A percentile compares a stretch with the other conserved stretches of the same genome.
phyloP scores from a whole-genome alignment of 306 rosid species.

The Ormosia emarginata region DNA sequence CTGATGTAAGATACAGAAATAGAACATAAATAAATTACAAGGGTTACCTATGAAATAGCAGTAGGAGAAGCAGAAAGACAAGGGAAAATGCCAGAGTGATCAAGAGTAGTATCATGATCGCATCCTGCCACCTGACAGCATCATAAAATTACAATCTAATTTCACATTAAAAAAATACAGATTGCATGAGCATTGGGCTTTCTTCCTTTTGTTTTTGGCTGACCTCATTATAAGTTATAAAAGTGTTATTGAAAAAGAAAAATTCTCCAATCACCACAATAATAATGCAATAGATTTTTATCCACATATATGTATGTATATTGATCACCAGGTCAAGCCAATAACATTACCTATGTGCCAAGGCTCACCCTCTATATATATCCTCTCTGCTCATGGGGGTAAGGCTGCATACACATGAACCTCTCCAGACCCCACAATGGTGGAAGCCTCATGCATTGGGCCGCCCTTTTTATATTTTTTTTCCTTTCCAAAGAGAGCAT shows the following conservation, averaged over 20 bases:
- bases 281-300: background rate
- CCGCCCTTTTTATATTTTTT: background rate
- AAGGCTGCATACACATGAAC: background rate
- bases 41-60: conserved; percentile 80
- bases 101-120: conserved; percentile 66
- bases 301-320: background rate
- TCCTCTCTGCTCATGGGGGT: background rate
- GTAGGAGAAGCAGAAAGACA: conserved; percentile 74
- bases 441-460: too few species aligned
- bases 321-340: background rate
- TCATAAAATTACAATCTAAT: conserved; percentile 18
- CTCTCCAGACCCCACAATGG: too few species aligned
- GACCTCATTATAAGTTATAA: background rate
- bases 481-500: background rate
- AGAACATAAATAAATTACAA: background rate
- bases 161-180: conserved; percentile 20
- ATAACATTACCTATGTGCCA: background rate
- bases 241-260: background rate
- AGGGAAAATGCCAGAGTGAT: conserved; percentile 53
- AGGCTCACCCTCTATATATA: background rate
- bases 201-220: background rate
- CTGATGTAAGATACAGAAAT: conserved; percentile 7
- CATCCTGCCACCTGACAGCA: conserved; percentile 94
- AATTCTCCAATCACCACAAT: background rate
- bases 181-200: background rate